phyloP scores from a whole-genome alignment of 2,329 filamentous ascomycete species.

The Botrytis elliptica region DNA sequence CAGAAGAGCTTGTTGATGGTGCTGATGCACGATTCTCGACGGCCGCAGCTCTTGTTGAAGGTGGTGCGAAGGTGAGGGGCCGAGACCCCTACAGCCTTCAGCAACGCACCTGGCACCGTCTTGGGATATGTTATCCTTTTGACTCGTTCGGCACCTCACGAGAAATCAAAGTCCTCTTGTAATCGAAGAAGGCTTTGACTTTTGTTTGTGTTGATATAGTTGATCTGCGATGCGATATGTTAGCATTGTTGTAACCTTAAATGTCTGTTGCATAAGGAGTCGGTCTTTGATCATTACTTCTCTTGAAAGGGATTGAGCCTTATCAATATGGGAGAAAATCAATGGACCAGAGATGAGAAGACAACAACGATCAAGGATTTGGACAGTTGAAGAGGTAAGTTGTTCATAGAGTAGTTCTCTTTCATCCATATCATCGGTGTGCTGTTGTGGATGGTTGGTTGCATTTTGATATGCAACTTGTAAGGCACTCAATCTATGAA shows the following conservation, averaged over 20 bases:
- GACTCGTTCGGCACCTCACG: background rate
- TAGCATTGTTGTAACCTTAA: background rate
- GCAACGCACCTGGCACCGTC: background rate
- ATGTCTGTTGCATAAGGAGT: background rate
- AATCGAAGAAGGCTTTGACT: background rate
- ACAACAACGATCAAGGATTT: background rate
- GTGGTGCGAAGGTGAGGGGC: constrained; percentile 57
- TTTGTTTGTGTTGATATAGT: background rate
- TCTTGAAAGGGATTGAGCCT: background rate
- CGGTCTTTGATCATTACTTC: background rate
- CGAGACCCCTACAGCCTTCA: background rate
- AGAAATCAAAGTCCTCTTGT: background rate
- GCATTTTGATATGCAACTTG: background rate
- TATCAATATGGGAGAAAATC: background rate
- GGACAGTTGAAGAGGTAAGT: background rate
- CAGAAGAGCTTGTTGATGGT: constrained; percentile 62
- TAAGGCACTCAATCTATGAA: too few relatives aligned
- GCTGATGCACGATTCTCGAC: constrained; percentile 69
- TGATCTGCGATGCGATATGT: background rate
- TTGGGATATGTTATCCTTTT: background rate
- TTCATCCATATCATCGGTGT: too few relatives aligned
- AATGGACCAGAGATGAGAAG: background rate
- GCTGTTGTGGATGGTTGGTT: background rate
- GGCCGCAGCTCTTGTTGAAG: constrained; percentile 67
- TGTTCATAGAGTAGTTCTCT: background rate